Percentiles rank a stretch among this genome's conserved stretches.
Conservation (phyloP, 2,329 filamentous ascomycete species). For the Fusarium hostae region DNA sequence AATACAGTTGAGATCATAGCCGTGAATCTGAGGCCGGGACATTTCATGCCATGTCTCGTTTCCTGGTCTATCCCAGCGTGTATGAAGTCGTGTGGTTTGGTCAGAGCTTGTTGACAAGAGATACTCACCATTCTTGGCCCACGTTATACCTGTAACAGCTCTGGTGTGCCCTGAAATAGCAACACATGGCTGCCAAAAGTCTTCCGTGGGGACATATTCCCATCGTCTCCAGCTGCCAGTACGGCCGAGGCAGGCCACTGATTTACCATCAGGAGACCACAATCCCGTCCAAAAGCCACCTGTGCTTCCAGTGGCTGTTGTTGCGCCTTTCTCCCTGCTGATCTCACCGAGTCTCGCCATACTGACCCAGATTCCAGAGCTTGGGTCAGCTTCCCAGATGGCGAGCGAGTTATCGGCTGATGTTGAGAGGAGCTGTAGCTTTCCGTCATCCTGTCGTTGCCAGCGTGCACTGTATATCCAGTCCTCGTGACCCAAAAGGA, state of each 20-base stretch:
- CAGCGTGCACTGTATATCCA: constrained; percentile 95
- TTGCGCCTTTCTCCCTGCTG: constrained; percentile 93
- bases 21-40: constrained; percentile 94
- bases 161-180: constrained; percentile 87
- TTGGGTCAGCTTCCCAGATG: constrained; percentile 87
- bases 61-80: constrained; percentile 72
- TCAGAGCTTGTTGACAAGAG: constrained; percentile 89
- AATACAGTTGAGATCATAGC: constrained; percentile 97
- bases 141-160: constrained; percentile 83
- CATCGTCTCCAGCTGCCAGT: constrained; percentile 95
- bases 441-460: constrained; percentile 64
- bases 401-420: constrained; percentile 96
- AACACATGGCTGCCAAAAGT: constrained; percentile 80
- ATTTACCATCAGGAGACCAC: constrained; percentile 82
- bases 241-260: constrained; percentile 84
- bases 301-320: constrained; percentile 93
- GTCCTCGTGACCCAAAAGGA: constrained; percentile 94
- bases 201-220: constrained; percentile 69
- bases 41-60: constrained; percentile 89
- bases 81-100: constrained; percentile 91
- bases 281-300: constrained; percentile 97
- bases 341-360: constrained; percentile 89
- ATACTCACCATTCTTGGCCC: constrained; percentile 85
- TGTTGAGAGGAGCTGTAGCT: constrained; percentile 81
- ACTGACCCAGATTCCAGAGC: constrained; percentile 92